These are phyloP conservation scores for Bruguiera hainesii DNA, from an alignment of 441 rosid genomes.

Conservation along the genomic window DNA sequence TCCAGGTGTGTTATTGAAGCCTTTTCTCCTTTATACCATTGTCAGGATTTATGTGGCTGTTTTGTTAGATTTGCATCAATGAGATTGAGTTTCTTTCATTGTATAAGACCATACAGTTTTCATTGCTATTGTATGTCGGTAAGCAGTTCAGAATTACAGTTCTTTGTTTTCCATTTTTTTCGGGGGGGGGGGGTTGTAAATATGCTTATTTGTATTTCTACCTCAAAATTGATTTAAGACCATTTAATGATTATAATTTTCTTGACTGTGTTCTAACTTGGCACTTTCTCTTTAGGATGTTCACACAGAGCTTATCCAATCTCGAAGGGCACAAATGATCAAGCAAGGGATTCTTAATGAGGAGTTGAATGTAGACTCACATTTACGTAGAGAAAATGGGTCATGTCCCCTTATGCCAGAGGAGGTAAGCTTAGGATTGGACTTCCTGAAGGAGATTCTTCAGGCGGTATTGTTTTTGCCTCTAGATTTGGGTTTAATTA, in stretches of 20 bases:
- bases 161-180: too few species aligned
- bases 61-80: conserved; percentile 2
- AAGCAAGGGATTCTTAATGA: conserved; percentile 66
- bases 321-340: conserved; percentile 88
- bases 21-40: conserved; percentile 19
- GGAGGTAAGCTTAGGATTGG: conserved; percentile 54
- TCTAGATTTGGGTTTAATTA: conserved; percentile 5
- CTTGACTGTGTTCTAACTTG: conserved; percentile 28
- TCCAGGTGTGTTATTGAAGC: conserved; percentile 57
- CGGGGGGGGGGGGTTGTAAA: too few species aligned
- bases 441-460: conserved; percentile 13
- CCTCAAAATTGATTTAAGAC: neutral
- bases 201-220: neutral
- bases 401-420: conserved; percentile 98
- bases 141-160: neutral
- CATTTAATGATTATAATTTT: neutral
- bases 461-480: neutral
- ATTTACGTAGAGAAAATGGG: conserved; percentile 67
- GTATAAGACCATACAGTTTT: neutral
- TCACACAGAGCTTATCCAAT: conserved; percentile 90
- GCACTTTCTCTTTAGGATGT: conserved; percentile 54
- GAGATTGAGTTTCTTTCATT: neutral
- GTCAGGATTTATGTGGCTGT: neutral
- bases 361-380: conserved; percentile 59
- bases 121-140: conserved; percentile 2